phyloP scores from a whole-genome alignment of 306 rosid genomes.

The Cyclanthera cordifolia region DNA sequence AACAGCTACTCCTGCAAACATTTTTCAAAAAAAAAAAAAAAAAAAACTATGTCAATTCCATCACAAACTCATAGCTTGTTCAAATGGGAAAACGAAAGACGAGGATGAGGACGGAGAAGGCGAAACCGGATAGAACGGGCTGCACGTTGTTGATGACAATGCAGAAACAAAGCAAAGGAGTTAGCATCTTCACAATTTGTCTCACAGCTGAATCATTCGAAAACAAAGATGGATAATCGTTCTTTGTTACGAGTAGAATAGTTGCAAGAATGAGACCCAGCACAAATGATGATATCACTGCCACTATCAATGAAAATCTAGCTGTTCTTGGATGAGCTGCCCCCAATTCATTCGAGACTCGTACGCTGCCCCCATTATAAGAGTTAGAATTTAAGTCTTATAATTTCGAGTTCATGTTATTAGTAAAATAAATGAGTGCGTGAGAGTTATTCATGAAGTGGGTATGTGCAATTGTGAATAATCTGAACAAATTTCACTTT shows the following conservation, averaged over 20 bases:
- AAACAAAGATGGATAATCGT: slow-evolving; percentile 45
- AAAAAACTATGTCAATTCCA: background rate
- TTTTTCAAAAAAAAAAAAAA: background rate
- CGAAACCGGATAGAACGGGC: slow-evolving; percentile 64
- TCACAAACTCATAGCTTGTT: background rate
- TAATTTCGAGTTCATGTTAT: no score
- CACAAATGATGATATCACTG: slow-evolving; percentile 32
- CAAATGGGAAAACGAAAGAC: background rate
- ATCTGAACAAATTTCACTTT: no score
- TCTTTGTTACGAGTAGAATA: slow-evolving; percentile 25
- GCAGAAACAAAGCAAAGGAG: slow-evolving; percentile 55
- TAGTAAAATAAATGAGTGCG: no score
- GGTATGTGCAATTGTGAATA: no score
- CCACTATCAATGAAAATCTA: slow-evolving; percentile 55
- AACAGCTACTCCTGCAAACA: slow-evolving; percentile 52
- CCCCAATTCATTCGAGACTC: slow-evolving; percentile 87
- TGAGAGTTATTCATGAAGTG: no score
- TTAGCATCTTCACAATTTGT: slow-evolving; percentile 36
- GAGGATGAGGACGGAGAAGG: background rate
- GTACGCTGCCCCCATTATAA: slow-evolving; percentile 40
- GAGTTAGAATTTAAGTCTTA: no score
- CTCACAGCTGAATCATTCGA: slow-evolving; percentile 37
- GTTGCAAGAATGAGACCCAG: slow-evolving; percentile 29
- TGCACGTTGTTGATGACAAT: slow-evolving; percentile 66
- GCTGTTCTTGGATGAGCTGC: slow-evolving; percentile 82